Base-by-base conservation (phyloP, 164 flowering plant genomes). In the Aristolochia californica region DNA sequence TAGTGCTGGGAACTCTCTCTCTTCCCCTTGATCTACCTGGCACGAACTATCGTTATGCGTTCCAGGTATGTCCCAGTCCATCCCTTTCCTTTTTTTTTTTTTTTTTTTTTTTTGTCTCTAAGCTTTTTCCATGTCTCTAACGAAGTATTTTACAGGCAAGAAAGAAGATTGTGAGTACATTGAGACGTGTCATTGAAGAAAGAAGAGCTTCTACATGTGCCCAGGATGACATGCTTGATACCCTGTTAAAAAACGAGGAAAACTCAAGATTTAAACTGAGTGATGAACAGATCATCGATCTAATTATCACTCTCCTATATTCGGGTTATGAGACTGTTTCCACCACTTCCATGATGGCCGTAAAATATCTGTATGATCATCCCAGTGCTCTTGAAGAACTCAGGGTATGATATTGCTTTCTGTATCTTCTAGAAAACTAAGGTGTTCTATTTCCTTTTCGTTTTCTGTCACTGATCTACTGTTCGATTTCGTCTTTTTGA, bases 21-120 rank as follows among this genome's bases (percentile, higher is more conserved):
- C 63, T 94, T 50, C 97, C 97, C 28, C 90, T 94, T 63, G 75
- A 94, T 59, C 85, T 94, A 57, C 99, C 97, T 0, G 88, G 88
- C 57, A 85, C 97, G 23, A 94, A 78, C 64, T 94, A 94, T 45
- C 76, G 70, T 0, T 64, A 66, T 0, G 99, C 91, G 0, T 58
- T 85, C 12, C 83, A 80, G 82, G 98, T 88, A 60, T 13, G 22
- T 22, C 10, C 43, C 17, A 2, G 18, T 28, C 4, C 14, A 27
- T 15, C 8, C 20, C 12, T 54, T 12, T 16, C 2, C 43, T 53
- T 8, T 27, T 2, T 14, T 2, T 26, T 8, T 26, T 13, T 53
- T 14, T 50, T 23, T 18, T 5, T 11, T 34, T 53, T 14, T 23
- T 17, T 10, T 14, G 17, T 53, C 5, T 14, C 16, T 22, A 13